Evolutionary conservation across 1,139 yeast species (phyloP).

Genomic region (Yamadazyma sp.): DNA sequence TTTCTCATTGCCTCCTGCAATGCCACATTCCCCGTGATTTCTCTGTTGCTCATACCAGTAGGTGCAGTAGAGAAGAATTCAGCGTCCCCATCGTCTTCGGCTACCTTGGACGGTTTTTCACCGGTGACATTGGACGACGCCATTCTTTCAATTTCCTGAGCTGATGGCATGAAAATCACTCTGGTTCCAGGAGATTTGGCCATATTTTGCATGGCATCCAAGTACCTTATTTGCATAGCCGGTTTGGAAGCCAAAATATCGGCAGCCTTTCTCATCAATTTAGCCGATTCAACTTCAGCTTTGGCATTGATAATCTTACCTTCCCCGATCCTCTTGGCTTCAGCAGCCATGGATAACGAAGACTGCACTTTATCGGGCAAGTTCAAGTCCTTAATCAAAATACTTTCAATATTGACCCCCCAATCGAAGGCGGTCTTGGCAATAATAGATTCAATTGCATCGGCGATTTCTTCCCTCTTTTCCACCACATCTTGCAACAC

Average conservation of each 20-base stretch:
- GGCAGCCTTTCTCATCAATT: conserved; percentile 77
- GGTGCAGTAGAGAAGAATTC: conserved; percentile 12
- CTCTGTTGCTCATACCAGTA: conserved; percentile 14
- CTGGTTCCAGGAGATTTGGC: conserved; percentile 61
- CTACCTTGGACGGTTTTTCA: conserved; percentile 7
- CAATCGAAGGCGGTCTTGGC: conserved; percentile 65
- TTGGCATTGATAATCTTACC: conserved; percentile 73
- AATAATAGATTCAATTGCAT: conserved; percentile 61
- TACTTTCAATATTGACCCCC: conserved; percentile 73
- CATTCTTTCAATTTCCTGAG: conserved; percentile 42
- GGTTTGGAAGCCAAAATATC: conserved; percentile 74
- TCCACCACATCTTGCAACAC: conserved; percentile 73
- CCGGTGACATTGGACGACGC: conserved; percentile 23
- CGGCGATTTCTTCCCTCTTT: conserved; percentile 72
- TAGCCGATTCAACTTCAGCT: conserved; percentile 77
- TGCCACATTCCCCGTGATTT: conserved; percentile 26
- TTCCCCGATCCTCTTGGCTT: conserved; percentile 76
- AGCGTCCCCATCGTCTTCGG: conserved; percentile 23
- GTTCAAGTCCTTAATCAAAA: conserved; percentile 66
- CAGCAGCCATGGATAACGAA: conserved; percentile 73
- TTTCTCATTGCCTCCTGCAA: conserved; percentile 29
- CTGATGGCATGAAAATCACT: conserved; percentile 73
- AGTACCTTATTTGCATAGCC: conserved; percentile 77
- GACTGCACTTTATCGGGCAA: conserved; percentile 59
- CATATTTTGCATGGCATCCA: conserved; percentile 80